Evolutionary conservation across 2,329 filamentous ascomycete species (phyloP).

Genomic region (Thermochaetoides dissita): DNA sequence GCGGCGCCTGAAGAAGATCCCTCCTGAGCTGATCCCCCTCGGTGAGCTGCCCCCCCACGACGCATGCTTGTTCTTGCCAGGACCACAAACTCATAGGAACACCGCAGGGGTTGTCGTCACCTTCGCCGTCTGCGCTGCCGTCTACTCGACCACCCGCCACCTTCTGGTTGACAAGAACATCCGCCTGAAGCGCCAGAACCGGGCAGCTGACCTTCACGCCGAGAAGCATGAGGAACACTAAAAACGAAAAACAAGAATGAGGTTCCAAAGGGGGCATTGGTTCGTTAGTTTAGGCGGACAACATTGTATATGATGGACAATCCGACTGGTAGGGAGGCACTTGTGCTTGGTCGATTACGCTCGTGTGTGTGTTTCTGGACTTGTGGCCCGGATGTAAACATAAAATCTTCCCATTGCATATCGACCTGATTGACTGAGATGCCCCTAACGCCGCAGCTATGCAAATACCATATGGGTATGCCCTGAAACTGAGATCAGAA

Average conservation of each 20-base stretch:
- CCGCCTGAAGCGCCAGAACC: constrained; percentile 63
- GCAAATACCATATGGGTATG: constrained; percentile 11
- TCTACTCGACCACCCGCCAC: constrained; percentile 73
- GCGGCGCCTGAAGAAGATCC: constrained; percentile 76
- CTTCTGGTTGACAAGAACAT: constrained; percentile 83
- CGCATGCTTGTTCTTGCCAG: no score
- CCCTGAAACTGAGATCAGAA: no score
- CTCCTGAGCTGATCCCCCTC: constrained; percentile 85
- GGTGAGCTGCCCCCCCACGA: constrained; percentile 41
- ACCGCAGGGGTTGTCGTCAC: constrained; percentile 64
- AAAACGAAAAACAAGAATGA: constrained; percentile 4
- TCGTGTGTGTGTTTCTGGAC: constrained; percentile 2
- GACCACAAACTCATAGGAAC: no score
- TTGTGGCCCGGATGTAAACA: constrained; percentile 2
- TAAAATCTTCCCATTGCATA: background rate
- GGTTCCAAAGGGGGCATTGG: constrained; percentile 6
- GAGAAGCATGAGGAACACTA: constrained; percentile 19
- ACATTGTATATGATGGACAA: constrained; percentile 13
- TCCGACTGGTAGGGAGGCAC: constrained; percentile 1
- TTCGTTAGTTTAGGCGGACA: constrained; percentile 10
- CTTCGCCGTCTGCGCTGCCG: constrained; percentile 68
- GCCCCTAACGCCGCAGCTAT: constrained; percentile 34
- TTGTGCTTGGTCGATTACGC: background rate
- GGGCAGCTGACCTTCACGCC: constrained; percentile 27
- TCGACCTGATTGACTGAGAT: constrained; percentile 6